Base-by-base conservation (phyloP, 2,329 filamentous ascomycete species). In the Fusarium xylarioides region DNA sequence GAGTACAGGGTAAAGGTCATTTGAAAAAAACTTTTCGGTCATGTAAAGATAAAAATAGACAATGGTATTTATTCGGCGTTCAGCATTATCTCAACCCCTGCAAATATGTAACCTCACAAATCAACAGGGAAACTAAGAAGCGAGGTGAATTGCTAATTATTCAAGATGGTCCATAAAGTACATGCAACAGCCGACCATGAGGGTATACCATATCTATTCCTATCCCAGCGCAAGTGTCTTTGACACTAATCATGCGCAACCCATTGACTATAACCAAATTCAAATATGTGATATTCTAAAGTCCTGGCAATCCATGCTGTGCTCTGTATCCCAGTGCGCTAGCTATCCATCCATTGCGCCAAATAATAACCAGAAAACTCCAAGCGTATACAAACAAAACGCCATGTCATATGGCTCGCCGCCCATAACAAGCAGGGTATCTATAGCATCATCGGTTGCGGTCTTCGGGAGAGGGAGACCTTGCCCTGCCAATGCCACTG, bases 401-500 rank as follows among this genome's bases (percentile, higher is more conserved):
- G 57, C 49, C 57, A 68, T 49, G 42, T 56, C 34, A 46, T 21
- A 49, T 74, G 54, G 57, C 70, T 58, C 35, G 40, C 46, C 49
- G 18, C 47, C 57, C 52, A 34, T 64, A 56, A 16, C 23, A 67
- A 52, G 40, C 34, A 50, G 21, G 38, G 32, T 53, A 40, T 57
- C n/a, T 34, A 18, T 34, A 30, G 50, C 30, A 53, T 71, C 28
- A 78, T 66, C 72, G 72, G 53, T 44, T 68, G 19, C 80, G 76
- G 49, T 78, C 77, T 52, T 79, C 78, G 9, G 77, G 75, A 15
- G 76, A 75, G 32, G 68, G 77, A 8, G 73, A 79, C 38, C 74
- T 74, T 10, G 62, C 58, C 43, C 73, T 60, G n/a, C 66, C 66
- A 21, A 78, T 63, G 52, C 75, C 80, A 60, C 74, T 77, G 16